Evolutionary conservation across 2,329 filamentous ascomycete genomes (phyloP), one percentile per base, ranked within the genome.

Genomic region (Rutstroemia sp.): DNA sequence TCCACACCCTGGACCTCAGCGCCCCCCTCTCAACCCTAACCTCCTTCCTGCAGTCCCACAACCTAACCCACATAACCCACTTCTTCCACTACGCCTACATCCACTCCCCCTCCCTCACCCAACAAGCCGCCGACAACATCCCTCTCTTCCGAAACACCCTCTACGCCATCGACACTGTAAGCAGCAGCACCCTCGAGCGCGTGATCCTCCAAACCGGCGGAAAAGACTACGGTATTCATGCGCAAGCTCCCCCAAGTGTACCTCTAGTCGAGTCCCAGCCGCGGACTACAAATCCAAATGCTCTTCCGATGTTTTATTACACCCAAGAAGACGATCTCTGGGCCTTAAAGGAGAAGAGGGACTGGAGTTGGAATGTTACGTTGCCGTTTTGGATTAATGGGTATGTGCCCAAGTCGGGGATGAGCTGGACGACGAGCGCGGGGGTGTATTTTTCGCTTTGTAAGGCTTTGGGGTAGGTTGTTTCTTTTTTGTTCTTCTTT

Each of bases 371-470:
- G 52, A 54, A 49, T 14, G 23, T 54, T 16, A 54, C 36, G 2
- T 45, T 54, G 17, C 52, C 52, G 7, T 54, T 54, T 34, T 54
- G 52, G 52, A 49, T 54, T 19, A 48, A 46, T 8, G 52, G 52
- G 2, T 54, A 54, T 12, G 45, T 34, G 3, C 21, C n/a, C 5
- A 16, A 12, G 17, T 30, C 34, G 1, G 34, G 34, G 3, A 40
- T 39, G 17, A 39, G 21, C 27, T 54, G 36, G 19, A 48, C 36
- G 1, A 54, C 52, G 12, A 40, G 21, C 12, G 52, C 52, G 5
- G 52, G 34, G 10, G 23, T 54, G 4, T 54, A 54, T 36, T 54
- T 54, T 17, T 48, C 30, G 17, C 12, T 54, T 5, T 25, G 44
- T 10, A 25, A 23, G 7, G 36, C 34, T 3, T 34, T 54, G 10